Evolutionary conservation across 768 basidiomycete genomes (phyloP).

Genomic region (Russula vinacea): DNA sequence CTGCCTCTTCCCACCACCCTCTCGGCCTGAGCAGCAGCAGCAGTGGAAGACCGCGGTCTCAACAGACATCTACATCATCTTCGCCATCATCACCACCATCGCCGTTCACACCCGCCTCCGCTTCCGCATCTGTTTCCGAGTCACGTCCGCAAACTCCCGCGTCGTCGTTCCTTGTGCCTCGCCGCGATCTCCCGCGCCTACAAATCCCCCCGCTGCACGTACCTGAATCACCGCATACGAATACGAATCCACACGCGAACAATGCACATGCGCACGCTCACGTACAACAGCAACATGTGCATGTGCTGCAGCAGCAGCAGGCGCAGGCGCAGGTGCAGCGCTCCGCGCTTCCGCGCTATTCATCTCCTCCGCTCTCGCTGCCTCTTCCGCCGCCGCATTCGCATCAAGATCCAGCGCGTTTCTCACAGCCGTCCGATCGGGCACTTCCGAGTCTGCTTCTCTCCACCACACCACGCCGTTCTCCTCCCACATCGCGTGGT

Average conservation of each 20-base stretch:
- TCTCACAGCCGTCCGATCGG: neutral
- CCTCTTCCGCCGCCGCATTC: neutral
- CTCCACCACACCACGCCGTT: neutral
- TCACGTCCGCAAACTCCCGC: slow-evolving; percentile 16
- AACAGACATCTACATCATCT: neutral
- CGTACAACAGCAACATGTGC: neutral
- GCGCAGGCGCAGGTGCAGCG: neutral
- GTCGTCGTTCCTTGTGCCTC: slow-evolving; percentile 18
- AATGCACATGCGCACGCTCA: neutral
- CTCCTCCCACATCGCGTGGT: slow-evolving; percentile 2
- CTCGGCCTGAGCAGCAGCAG: neutral
- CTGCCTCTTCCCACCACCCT: neutral
- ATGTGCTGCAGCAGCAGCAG: neutral
- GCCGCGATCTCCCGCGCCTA: slow-evolving; percentile 19
- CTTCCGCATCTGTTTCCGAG: slow-evolving; percentile 1
- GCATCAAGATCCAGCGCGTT: slow-evolving; percentile 4
- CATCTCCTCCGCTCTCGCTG: slow-evolving; percentile 1
- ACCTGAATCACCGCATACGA: slow-evolving; percentile 13
- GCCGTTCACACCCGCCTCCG: neutral
- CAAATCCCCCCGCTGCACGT: slow-evolving; percentile 24
- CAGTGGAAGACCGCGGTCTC: neutral
- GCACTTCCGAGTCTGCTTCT: neutral
- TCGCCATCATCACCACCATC: neutral
- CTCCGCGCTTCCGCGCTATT: neutral
- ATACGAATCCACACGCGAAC: neutral